A percentile compares a stretch with the other conserved stretches of the same genome.
Evolutionary conservation across 2,329 filamentous ascomycete genomes (phyloP).

Genomic region (Sporothrix sp.): DNA sequence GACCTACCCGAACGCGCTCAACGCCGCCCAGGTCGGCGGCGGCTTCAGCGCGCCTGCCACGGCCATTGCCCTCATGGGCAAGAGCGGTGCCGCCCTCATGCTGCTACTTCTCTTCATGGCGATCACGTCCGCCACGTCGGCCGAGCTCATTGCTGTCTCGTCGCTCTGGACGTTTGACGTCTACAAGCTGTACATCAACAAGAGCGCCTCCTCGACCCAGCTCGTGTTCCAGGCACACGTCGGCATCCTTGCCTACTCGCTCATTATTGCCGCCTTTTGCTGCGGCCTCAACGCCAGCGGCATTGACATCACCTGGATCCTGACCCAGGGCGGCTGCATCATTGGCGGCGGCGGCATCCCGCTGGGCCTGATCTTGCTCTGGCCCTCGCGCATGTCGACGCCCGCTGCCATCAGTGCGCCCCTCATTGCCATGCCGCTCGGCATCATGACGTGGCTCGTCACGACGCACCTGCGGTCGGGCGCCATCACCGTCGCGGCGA

Average conservation of each 20-base stretch:
- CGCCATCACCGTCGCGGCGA: conserved; percentile 27
- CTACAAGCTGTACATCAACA: conserved; percentile 30
- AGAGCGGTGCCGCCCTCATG: conserved; percentile 26
- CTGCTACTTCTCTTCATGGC: conserved; percentile 38
- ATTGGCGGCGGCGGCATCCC: conserved; percentile 30
- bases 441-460: conserved; percentile 30
- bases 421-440: conserved; percentile 26
- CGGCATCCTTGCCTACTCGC: conserved; percentile 26
- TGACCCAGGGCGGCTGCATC: conserved; percentile 31
- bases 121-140: conserved; percentile 33
- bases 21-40: conserved; percentile 23
- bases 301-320: conserved; percentile 30
- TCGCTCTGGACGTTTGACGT: conserved; percentile 31
- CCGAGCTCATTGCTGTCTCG: conserved; percentile 34
- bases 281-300: conserved; percentile 29
- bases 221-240: conserved; percentile 26
- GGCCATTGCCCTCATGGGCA: conserved; percentile 28
- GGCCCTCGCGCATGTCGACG: conserved; percentile 28
- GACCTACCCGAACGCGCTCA: conserved; percentile 25
- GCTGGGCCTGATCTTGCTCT: conserved; percentile 29
- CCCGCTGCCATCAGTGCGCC: conserved; percentile 27
- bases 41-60: conserved; percentile 26
- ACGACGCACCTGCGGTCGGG: conserved; percentile 27
- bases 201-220: conserved; percentile 15
- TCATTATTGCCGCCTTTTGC: conserved; percentile 26